phyloP scores from a whole-genome alignment of 2,329 filamentous ascomycete species.

The Eutypa lata region DNA sequence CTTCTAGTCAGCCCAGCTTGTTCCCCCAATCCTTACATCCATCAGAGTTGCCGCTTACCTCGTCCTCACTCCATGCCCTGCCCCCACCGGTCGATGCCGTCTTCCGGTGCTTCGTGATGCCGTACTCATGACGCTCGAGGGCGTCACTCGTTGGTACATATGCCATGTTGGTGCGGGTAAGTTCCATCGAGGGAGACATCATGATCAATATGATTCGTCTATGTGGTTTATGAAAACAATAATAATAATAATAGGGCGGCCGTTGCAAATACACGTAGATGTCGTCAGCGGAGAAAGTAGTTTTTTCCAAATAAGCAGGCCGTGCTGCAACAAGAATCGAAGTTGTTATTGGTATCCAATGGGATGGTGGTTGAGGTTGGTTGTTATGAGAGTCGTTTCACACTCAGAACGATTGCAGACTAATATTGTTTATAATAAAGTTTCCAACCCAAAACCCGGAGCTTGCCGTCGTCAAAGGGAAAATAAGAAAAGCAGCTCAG shows the following conservation, averaged over 20 bases:
- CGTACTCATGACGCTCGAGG: constrained; percentile 56
- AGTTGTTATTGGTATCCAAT: constrained; percentile 20
- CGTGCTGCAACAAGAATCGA: constrained; percentile 45
- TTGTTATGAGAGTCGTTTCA: constrained; percentile 6
- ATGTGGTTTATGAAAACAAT: neutral
- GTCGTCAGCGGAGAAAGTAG: constrained; percentile 5
- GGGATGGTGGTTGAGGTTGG: too few relatives aligned
- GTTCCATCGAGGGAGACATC: constrained; percentile 51
- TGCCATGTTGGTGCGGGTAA: constrained; percentile 37
- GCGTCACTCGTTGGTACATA: constrained; percentile 53
- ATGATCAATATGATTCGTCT: constrained; percentile 13
- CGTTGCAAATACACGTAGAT: neutral
- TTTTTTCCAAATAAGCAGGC: constrained; percentile 33
- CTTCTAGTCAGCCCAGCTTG: constrained; percentile 7
- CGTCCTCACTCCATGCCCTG: constrained; percentile 81
- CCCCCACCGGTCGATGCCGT: constrained; percentile 69
- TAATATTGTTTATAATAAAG: neutral
- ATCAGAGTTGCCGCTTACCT: constrained; percentile 51
- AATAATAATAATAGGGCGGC: neutral
- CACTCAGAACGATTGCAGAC: too few relatives aligned
- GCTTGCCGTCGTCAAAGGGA: constrained; percentile 18
- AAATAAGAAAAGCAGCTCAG: constrained; percentile 10
- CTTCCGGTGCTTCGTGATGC: constrained; percentile 65
- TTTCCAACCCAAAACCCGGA: constrained; percentile 5
- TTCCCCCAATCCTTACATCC: neutral